Percentiles rank a stretch among this genome's conserved stretches.
Conservation (phyloP, 352 stramenopile species). For the Phytophthora rubi region DNA sequence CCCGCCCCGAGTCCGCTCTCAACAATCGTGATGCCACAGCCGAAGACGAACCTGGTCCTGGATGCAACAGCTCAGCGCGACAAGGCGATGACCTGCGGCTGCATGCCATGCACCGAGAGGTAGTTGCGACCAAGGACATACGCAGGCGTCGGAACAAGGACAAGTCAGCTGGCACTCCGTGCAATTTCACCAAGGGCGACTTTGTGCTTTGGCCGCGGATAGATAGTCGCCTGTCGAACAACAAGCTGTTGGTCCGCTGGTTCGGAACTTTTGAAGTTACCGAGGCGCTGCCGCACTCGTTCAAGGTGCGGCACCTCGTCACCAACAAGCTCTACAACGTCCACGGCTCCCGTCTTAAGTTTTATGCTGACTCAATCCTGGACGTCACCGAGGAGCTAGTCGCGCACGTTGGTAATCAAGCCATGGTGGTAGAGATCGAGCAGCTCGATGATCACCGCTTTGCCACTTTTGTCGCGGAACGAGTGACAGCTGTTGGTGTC, state of each 20-base stretch:
- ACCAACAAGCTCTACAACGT: constrained; percentile 1
- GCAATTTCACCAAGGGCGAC: constrained; percentile 3
- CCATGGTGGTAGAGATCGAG: constrained; percentile 2
- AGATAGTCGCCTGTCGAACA: constrained; percentile 1
- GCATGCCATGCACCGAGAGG: not conserved
- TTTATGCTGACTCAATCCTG: constrained; percentile 1
- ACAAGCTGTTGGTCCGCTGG: constrained; percentile 9
- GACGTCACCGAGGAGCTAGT: constrained; percentile 5
- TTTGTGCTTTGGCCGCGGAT: constrained; percentile 3
- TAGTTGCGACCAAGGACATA: not conserved
- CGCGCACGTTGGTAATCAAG: constrained; percentile 2
- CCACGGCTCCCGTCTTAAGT: constrained; percentile 8
- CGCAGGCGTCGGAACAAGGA: not conserved
- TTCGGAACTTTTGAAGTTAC: not conserved
- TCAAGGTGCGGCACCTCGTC: not conserved
- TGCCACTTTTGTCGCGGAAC: not conserved
- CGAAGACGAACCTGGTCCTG: not conserved
- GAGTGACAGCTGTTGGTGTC: constrained; percentile 11
- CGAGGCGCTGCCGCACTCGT: constrained; percentile 3
- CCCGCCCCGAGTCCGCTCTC: not conserved
- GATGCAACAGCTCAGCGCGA: not conserved
- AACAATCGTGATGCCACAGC: not conserved
- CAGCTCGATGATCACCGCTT: constrained; percentile 5
- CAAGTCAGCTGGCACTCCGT: not conserved
- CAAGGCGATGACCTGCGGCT: not conserved